Percentiles rank a stretch among this genome's conserved stretches.
Evolutionary conservation across 116 monocot genomes (phyloP).

Genomic region (Phalaenopsis hybrid): DNA sequence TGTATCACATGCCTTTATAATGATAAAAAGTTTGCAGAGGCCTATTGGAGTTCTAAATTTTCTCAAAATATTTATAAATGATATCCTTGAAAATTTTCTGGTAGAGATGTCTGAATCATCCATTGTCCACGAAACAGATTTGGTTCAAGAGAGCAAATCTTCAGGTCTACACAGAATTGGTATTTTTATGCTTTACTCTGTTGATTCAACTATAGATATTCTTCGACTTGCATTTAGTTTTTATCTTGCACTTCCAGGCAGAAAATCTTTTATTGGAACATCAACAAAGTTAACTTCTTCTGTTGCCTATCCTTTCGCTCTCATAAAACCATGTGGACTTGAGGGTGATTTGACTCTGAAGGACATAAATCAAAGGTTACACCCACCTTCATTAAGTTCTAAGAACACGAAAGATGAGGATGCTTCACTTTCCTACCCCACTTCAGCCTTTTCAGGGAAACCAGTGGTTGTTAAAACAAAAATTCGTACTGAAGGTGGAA

Average conservation of each 20-base stretch:
- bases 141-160: constrained; percentile 25
- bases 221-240: background rate
- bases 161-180: constrained; percentile 38
- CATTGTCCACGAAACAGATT: constrained; percentile 26
- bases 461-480: constrained; percentile 86
- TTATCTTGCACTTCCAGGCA: constrained; percentile 25
- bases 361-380: constrained; percentile 83
- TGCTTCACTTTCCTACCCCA: constrained; percentile 40
- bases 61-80: no score
- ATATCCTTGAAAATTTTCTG: background rate
- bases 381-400: constrained; percentile 33
- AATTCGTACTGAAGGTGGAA: constrained; percentile 89
- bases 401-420: constrained; percentile 26
- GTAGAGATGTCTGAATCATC: constrained; percentile 14
- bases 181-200: constrained; percentile 5
- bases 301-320: constrained; percentile 75
- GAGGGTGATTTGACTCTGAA: constrained; percentile 76
- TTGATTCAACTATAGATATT: background rate
- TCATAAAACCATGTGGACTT: constrained; percentile 77
- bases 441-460: constrained; percentile 87
- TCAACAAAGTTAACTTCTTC: constrained; percentile 57
- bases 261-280: constrained; percentile 36
- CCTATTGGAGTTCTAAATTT: no score
- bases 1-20: background rate
- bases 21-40: background rate